Evolutionary conservation across 768 basidiomycete species (phyloP).

Genomic region (Tylopilus balloui): DNA sequence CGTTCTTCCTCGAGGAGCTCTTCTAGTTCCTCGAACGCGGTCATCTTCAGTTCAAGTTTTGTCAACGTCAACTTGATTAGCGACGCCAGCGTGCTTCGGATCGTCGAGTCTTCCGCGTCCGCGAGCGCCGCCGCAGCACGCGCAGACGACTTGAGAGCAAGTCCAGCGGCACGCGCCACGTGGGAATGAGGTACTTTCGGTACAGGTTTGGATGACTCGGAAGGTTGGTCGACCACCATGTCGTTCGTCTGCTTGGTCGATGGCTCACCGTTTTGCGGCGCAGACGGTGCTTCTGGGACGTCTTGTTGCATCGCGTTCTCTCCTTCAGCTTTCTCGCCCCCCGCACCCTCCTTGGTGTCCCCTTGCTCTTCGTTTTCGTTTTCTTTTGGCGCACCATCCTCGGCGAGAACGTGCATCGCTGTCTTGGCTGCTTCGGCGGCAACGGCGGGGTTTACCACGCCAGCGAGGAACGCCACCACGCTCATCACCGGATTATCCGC

Average conservation of each 20-base stretch:
- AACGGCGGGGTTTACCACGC: constrained; percentile 84
- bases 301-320: constrained; percentile 37
- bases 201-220: constrained; percentile 25
- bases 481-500: constrained; percentile 98
- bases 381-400: constrained; percentile 46
- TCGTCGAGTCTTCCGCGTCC: constrained; percentile 74
- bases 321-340: constrained; percentile 39
- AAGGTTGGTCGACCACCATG: constrained; percentile 46
- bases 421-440: constrained; percentile 93
- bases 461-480: constrained; percentile 94
- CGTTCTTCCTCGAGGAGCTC: constrained; percentile 89
- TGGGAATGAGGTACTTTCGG: constrained; percentile 62
- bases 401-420: constrained; percentile 76
- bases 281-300: constrained; percentile 10
- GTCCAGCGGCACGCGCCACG: constrained; percentile 73
- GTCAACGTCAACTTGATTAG: constrained; percentile 80
- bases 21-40: constrained; percentile 92
- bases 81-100: constrained; percentile 71
- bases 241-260: constrained; percentile 30
- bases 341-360: constrained; percentile 32
- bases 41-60: constrained; percentile 93
- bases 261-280: constrained; percentile 9
- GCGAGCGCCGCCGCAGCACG: constrained; percentile 80
- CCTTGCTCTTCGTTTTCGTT: constrained; percentile 22
- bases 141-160: constrained; percentile 87